Evolutionary conservation across 208 protist species (phyloP), one percentile per base, ranked within the genome.

Genomic region (Crithidia acanthocephali): DNA sequence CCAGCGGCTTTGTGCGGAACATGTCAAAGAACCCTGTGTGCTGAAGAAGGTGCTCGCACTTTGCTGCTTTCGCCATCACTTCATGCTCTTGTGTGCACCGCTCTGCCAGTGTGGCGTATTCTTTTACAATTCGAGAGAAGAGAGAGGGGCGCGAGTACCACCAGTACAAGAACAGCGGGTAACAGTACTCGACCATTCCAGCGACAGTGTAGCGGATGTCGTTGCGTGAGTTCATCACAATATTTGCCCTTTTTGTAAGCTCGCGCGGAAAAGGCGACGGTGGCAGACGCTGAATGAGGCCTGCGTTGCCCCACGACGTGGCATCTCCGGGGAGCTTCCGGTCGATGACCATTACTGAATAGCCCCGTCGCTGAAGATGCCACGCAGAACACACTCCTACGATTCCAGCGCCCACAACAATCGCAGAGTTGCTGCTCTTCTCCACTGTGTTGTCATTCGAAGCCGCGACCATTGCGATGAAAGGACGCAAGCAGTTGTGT

Each of bases 311-410:
- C 67, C 67, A 74, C 4, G 61, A 67, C 4, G 71, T 74, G 50
- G 64, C 71, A 32, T 74, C 62, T 30, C 61, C 62, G 30, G 76
- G 66, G 2, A 50, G 44, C 42, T 69, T 59, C 35, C 65, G 67
- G 52, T 77, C 66, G 11, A 74, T 52, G 18, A 78, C 47, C 7
- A 68, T 47, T 20, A 82, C 61, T 0, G 51, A 42, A 67, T 65
- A 74, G 5, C 67, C 62, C 2, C 44, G 52, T 10, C 58, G 68
- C 61, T 71, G 76, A 37, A 72, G 59, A 42, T 68, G 63, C 52
- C 72, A 79, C 18, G 77, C 53, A 11, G 50, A 69, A 44, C 48
- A 79, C 28, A 82, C 77, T 10, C 67, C 55, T 1, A 73, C 56
- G 72, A 78, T 76, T 1, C 65, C 69, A 4, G 56, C 52, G 8